A percentile compares a stretch with the other conserved stretches of the same genome.
phyloP scores from a whole-genome alignment of 2,329 filamentous ascomycete species.

The Phoma herbarum region DNA sequence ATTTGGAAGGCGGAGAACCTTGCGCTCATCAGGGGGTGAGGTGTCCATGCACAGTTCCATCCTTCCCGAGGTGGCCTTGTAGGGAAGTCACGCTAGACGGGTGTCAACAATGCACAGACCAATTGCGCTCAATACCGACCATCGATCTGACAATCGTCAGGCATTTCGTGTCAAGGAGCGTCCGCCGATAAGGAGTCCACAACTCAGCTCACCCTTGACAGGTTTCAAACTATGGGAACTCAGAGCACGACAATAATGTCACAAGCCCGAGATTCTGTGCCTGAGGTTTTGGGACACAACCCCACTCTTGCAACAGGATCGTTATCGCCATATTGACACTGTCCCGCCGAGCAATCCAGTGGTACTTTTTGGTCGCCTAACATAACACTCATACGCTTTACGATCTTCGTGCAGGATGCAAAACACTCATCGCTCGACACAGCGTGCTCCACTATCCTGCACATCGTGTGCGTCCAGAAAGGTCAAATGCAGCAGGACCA shows the following conservation, averaged over 20 bases:
- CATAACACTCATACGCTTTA: neutral
- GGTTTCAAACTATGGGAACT: no score
- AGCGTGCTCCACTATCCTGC: neutral
- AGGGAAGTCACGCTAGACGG: neutral
- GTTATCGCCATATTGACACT: neutral
- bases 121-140: neutral
- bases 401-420: neutral
- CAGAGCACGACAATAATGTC: neutral
- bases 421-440: neutral
- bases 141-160: neutral
- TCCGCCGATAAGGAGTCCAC: neutral
- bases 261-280: no score
- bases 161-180: neutral
- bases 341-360: no score
- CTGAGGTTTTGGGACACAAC: no score
- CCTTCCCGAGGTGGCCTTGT: neutral
- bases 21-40: neutral
- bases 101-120: neutral
- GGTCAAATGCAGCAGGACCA: neutral
- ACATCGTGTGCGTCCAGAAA: neutral
- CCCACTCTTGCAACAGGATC: neutral
- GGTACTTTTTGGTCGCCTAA: no score
- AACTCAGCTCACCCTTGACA: neutral
- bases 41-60: neutral
- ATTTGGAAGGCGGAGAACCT: neutral